Evolutionary conservation across 495 filamentous ascomycete genomes (phyloP).

Genomic region (Penicillium mononematosum): DNA sequence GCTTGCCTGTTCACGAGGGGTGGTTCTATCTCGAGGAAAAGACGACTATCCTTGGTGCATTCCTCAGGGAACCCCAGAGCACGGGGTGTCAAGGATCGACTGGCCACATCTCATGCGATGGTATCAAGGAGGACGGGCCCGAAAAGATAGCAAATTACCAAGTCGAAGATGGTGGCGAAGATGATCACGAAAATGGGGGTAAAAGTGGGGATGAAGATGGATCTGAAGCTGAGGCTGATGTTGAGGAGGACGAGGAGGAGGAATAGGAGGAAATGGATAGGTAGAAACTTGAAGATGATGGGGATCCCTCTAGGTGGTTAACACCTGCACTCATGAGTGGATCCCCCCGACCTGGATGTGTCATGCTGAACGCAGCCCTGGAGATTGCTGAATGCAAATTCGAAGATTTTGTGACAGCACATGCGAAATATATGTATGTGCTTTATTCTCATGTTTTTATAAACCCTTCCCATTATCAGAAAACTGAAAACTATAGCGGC

Average conservation of each 20-base stretch:
- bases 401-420: not conserved
- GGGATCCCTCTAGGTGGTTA: not conserved
- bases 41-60: conserved; percentile 22
- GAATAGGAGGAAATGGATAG: not conserved
- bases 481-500: too few species aligned
- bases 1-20: conserved; percentile 29
- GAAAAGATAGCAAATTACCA: not conserved
- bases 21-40: conserved; percentile 35
- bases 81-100: not conserved
- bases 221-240: not conserved
- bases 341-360: not conserved
- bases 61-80: conserved; percentile 14
- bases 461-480: not conserved
- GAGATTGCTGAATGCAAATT: not conserved
- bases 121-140: not conserved
- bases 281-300: not conserved
- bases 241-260: not conserved
- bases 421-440: not conserved
- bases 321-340: not conserved
- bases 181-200: not conserved
- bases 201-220: not conserved
- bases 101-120: not conserved
- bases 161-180: not conserved
- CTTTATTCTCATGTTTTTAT: not conserved
- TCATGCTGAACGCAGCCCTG: not conserved